Evolutionary conservation across 2,329 filamentous ascomycete species (phyloP).

Genomic region (Graphilbum sp.): DNA sequence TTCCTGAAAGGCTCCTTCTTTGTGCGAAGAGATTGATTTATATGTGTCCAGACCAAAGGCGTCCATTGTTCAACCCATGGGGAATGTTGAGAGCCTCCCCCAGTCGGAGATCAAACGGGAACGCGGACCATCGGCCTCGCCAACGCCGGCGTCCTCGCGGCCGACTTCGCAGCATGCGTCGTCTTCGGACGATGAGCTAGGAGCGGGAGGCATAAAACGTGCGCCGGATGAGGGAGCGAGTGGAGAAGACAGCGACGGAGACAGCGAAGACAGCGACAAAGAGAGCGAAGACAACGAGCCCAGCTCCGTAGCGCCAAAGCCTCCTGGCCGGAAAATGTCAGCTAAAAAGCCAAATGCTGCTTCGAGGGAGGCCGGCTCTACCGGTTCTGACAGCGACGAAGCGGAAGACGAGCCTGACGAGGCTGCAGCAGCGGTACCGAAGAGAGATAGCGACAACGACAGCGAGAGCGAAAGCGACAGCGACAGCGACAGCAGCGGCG

Average conservation of each 20-base stretch:
- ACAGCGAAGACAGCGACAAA: neutral
- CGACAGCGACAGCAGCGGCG: neutral
- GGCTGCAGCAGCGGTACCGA: neutral
- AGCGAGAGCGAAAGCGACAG: neutral
- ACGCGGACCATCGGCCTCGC: neutral
- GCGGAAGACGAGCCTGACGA: too few relatives aligned
- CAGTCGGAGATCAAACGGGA: neutral
- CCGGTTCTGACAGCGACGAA: too few relatives aligned
- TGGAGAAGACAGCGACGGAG: neutral
- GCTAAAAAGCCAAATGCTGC: too few relatives aligned
- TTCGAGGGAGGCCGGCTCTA: too few relatives aligned
- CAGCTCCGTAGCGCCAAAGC: neutral
- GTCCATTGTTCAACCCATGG: too few relatives aligned
- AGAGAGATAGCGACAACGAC: neutral
- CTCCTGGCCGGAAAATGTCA: too few relatives aligned
- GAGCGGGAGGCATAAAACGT: too few relatives aligned
- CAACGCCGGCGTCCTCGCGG: neutral
- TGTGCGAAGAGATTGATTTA: too few relatives aligned
- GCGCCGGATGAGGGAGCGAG: too few relatives aligned
- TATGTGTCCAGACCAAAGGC: too few relatives aligned
- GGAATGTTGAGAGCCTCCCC: neutral
- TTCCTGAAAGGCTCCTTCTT: too few relatives aligned
- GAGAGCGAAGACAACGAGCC: neutral
- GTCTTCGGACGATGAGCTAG: too few relatives aligned
- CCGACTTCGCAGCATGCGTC: neutral